Percentiles rank a stretch among this genome's conserved stretches.
Conservation (phyloP, 2,329 filamentous ascomycete species). For the Alternaria consortialis region DNA sequence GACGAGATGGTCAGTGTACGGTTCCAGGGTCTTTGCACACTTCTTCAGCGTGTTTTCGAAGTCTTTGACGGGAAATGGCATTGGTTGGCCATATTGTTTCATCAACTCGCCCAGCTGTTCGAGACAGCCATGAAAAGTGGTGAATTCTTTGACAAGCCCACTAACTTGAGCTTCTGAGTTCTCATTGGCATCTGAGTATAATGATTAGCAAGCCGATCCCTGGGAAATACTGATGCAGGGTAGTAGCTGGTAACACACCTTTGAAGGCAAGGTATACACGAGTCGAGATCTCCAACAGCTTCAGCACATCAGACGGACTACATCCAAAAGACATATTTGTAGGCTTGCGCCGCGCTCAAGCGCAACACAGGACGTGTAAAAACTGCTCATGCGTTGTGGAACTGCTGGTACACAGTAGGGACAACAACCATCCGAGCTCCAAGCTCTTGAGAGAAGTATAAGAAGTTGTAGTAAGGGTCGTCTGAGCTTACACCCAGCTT, state of each 20-base stretch:
- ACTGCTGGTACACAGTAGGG: conserved; percentile 11
- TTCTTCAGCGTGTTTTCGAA: conserved; percentile 43
- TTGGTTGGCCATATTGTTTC: conserved; percentile 44
- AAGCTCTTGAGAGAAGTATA: conserved; percentile 17
- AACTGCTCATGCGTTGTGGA: conserved; percentile 34
- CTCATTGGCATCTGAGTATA: conserved; percentile 42
- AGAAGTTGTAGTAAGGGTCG: conserved; percentile 20
- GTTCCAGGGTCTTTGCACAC: conserved; percentile 41
- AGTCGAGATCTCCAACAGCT: conserved; percentile 43
- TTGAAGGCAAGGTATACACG: conserved; percentile 47
- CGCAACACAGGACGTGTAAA: conserved; percentile 27
- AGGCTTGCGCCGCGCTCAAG: conserved; percentile 38
- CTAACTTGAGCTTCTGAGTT: conserved; percentile 46
- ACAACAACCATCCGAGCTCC: conserved; percentile 26
- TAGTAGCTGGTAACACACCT: conserved; percentile 26
- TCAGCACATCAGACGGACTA: conserved; percentile 43
- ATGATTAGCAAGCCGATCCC: conserved; percentile 16
- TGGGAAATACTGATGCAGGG: not conserved
- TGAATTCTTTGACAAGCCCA: conserved; percentile 42
- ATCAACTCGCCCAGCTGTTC: conserved; percentile 41
- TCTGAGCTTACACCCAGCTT: conserved; percentile 18
- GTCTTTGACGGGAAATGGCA: conserved; percentile 42
- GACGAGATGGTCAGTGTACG: conserved; percentile 41
- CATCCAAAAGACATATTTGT: conserved; percentile 43
- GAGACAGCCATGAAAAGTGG: conserved; percentile 41